phyloP scores from a whole-genome alignment of 2,329 filamentous ascomycete species.

The Talaromyces piceae region DNA sequence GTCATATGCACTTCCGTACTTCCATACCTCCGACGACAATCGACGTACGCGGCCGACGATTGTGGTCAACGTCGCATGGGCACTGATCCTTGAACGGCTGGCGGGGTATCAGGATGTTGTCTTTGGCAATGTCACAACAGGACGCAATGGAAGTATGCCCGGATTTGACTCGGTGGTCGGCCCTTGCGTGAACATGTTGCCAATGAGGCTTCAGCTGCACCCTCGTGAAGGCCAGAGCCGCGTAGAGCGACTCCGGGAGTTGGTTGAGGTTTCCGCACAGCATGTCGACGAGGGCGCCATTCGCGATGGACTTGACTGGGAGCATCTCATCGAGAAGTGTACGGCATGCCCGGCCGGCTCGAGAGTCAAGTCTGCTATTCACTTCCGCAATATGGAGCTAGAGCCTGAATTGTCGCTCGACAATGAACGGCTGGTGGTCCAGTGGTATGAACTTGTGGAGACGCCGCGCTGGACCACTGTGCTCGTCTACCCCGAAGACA shows the following conservation, averaged over 20 bases:
- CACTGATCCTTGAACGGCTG: conserved; percentile 49
- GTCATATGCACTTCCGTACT: not conserved
- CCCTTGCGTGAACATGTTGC: conserved; percentile 28
- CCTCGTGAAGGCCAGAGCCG: not conserved
- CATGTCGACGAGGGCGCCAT: conserved; percentile 1
- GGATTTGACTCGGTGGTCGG: conserved; percentile 50
- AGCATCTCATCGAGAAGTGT: not conserved
- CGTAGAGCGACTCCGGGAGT: not conserved
- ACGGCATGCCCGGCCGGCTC: not conserved
- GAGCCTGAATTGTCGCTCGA: not conserved
- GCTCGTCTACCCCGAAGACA: not conserved
- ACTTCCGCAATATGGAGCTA: conserved; percentile 5
- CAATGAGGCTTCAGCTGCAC: not conserved
- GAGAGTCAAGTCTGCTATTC: not conserved
- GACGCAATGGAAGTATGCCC: conserved; percentile 50
- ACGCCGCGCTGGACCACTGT: not conserved
- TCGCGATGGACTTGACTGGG: conserved; percentile 1
- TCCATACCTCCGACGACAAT: not conserved
- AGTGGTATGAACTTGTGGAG: conserved; percentile 1
- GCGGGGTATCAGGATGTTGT: conserved; percentile 46
- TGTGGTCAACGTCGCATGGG: conserved; percentile 48
- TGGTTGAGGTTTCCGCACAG: not conserved
- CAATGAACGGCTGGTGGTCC: not conserved
- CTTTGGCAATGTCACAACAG: conserved; percentile 57
- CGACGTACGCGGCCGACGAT: not conserved